Percentiles rank a stretch among this genome's conserved stretches.
Evolutionary conservation across 169 alveolate species (phyloP).

Genomic region (Plasmodium knowlesi): DNA sequence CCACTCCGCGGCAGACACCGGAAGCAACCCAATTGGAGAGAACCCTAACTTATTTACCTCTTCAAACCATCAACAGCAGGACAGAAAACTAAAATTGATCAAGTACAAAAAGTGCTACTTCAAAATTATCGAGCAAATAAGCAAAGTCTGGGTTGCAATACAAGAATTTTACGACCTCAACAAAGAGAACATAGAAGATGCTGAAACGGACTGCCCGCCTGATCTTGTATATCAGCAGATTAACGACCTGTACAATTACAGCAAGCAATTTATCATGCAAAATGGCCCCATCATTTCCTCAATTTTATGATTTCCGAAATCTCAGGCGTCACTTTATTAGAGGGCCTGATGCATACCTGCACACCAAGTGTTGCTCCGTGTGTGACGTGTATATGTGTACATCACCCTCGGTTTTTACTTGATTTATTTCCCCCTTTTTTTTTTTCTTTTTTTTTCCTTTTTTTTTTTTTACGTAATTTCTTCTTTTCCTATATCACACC

Average conservation of each 20-base stretch:
- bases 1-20: not conserved
- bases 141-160: slow-evolving; percentile 45
- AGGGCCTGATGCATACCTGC: not conserved
- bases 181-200: slow-evolving; percentile 35
- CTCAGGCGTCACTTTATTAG: not conserved
- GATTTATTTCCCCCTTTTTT: not conserved
- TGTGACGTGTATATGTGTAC: not conserved
- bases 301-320: not conserved
- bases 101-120: slow-evolving; percentile 55
- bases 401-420: not conserved
- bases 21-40: not conserved
- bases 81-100: not conserved
- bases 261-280: slow-evolving; percentile 24
- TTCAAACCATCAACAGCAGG: not conserved
- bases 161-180: slow-evolving; percentile 55
- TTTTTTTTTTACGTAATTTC: not conserved
- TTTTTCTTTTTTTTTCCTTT: not conserved
- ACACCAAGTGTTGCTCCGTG: not conserved
- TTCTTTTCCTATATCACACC: not conserved
- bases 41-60: not conserved
- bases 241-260: slow-evolving; percentile 30
- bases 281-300: slow-evolving; percentile 32
- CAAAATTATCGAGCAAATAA: slow-evolving; percentile 55
- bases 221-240: slow-evolving; percentile 10
- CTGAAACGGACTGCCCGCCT: not conserved